These are phyloP conservation scores for Neurospora hispaniola DNA, from an alignment of 495 filamentous ascomycete species.

Conservation along the genomic window DNA sequence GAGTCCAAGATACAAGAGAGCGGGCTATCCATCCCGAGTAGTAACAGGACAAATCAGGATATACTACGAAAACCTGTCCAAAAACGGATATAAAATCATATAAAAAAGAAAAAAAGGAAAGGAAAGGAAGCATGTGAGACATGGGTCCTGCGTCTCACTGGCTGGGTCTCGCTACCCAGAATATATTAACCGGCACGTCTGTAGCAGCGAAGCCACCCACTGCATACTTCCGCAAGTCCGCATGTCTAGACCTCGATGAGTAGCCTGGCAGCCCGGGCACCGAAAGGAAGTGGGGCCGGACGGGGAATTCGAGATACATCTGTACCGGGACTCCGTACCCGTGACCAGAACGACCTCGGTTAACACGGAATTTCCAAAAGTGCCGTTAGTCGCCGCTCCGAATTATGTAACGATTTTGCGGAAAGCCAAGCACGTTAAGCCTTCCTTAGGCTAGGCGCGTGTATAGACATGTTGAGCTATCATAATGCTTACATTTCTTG, in stretches of 20 bases:
- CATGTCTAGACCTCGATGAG: constrained; percentile 9
- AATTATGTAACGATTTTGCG: background rate
- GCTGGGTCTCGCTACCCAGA: background rate
- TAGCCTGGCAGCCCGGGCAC: background rate
- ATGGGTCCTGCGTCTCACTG: background rate
- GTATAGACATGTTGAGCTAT: background rate
- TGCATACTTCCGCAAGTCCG: background rate
- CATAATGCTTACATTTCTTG: background rate
- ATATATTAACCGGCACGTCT: constrained; percentile 20
- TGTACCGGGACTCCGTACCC: background rate
- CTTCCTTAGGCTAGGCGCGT: background rate
- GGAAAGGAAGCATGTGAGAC: background rate
- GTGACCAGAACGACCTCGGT: background rate
- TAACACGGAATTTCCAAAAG: background rate
- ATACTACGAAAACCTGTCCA: background rate
- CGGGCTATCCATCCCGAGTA: background rate
- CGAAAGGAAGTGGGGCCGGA: background rate
- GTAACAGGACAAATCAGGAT: background rate
- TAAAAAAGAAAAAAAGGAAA: background rate
- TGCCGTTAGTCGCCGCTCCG: background rate
- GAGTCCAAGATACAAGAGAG: background rate
- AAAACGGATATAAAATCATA: background rate
- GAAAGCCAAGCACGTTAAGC: background rate
- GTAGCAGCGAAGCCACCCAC: background rate
- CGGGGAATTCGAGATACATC: background rate